These are phyloP conservation scores for Amylocystis lapponica DNA, from an alignment of 768 basidiomycete genomes.

Conservation along the genomic window DNA sequence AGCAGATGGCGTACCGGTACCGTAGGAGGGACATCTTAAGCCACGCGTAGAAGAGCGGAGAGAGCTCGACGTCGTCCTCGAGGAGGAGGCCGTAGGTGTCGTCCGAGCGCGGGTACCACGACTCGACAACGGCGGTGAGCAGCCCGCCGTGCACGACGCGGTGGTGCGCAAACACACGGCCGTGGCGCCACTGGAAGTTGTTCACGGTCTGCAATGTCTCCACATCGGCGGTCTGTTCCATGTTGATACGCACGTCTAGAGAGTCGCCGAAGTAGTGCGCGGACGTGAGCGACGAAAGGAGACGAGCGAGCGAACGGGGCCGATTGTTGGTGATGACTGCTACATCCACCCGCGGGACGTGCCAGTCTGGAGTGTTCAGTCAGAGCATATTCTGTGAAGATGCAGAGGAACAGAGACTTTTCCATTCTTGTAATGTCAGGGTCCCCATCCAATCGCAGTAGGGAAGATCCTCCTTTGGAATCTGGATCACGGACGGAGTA, in stretches of 20 bases:
- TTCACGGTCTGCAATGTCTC: constrained; percentile 51
- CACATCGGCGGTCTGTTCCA: constrained; percentile 68
- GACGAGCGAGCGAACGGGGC: constrained; percentile 60
- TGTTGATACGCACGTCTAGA: constrained; percentile 58
- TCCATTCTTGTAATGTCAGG: constrained; percentile 51
- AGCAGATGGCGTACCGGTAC: constrained; percentile 43
- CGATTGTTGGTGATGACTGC: constrained; percentile 76
- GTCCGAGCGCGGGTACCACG: constrained; percentile 77
- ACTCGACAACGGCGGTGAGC: constrained; percentile 79
- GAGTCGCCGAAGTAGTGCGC: constrained; percentile 66
- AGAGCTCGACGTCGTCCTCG: constrained; percentile 85
- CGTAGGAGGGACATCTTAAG: constrained; percentile 71
- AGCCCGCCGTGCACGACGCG: constrained; percentile 77
- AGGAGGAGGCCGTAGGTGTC: constrained; percentile 75
- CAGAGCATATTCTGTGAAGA: constrained; percentile 4
- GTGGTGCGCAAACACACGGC: constrained; percentile 56
- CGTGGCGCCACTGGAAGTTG: constrained; percentile 54
- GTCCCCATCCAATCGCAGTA: constrained; percentile 59
- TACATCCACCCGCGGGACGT: constrained; percentile 60
- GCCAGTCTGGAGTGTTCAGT: constrained; percentile 54
- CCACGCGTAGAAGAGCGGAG: constrained; percentile 83
- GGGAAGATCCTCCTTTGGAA: constrained; percentile 44
- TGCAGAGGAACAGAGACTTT: constrained; percentile 37
- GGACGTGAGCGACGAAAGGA: constrained; percentile 53
- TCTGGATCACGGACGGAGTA: constrained; percentile 23